Conservation (phyloP, 106 monocot genomes). For the Dendrobium officinale region DNA sequence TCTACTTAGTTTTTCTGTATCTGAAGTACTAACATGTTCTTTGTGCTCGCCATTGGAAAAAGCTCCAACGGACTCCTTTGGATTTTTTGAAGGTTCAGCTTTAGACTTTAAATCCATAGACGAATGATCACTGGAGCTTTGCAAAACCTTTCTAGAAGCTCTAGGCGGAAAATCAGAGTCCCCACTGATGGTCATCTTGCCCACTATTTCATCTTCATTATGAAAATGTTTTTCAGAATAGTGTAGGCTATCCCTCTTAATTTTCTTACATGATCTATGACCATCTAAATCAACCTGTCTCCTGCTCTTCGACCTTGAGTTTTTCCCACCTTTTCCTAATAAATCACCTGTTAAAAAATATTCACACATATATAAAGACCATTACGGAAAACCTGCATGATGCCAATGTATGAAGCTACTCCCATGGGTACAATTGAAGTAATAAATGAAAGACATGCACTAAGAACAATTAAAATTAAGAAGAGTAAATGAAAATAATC, state of each 20-base stretch:
- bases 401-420: too few species aligned
- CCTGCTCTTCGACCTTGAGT: constrained; percentile 57
- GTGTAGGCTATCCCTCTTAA: constrained; percentile 34
- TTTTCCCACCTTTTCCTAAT: constrained; percentile 31
- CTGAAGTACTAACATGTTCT: constrained; percentile 20
- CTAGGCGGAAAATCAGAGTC: constrained; percentile 22
- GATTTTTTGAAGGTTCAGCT: constrained; percentile 18
- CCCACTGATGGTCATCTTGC: constrained; percentile 10
- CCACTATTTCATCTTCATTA: constrained; percentile 19
- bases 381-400: not conserved
- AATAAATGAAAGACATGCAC: not conserved
- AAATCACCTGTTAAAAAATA: constrained; percentile 38
- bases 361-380: not conserved
- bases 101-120: constrained; percentile 25
- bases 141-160: constrained; percentile 7
- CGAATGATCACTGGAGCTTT: constrained; percentile 10
- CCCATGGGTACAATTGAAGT: not conserved
- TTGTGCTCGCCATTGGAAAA: constrained; percentile 21
- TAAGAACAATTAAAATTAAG: not conserved
- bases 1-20: constrained; percentile 20
- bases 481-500: constrained; percentile 2
- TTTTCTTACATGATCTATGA: constrained; percentile 50
- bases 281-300: constrained; percentile 42
- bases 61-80: constrained; percentile 12
- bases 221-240: constrained; percentile 25